phyloP scores from a whole-genome alignment of 73 alveolate species.

The Paramecium sexaurelia region DNA sequence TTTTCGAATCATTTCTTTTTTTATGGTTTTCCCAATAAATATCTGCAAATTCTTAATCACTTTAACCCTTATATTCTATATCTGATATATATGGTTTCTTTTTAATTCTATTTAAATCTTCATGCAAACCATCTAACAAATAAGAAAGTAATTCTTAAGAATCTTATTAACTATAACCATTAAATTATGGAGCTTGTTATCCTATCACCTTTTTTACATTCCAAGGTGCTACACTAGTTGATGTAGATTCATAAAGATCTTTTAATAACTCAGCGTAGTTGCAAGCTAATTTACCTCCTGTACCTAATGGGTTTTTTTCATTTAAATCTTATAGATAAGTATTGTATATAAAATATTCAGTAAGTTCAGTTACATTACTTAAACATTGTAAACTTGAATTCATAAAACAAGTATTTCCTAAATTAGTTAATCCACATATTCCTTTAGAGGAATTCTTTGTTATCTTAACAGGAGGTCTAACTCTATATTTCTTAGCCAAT shows the following conservation, averaged over 20 bases:
- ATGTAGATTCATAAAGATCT: slow-evolving; percentile 84
- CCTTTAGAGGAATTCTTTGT: slow-evolving; percentile 65
- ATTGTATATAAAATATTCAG: slow-evolving; percentile 83
- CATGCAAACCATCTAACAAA: slow-evolving; percentile 95
- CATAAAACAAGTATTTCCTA: slow-evolving; percentile 99
- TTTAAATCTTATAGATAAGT: slow-evolving; percentile 84
- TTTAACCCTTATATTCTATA: slow-evolving; percentile 74
- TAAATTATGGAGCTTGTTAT: slow-evolving; percentile 81
- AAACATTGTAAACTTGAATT: slow-evolving; percentile 95
- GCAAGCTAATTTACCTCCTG: slow-evolving; percentile 90
- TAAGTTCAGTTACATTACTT: slow-evolving; percentile 83
- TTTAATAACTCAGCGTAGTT: slow-evolving; percentile 91
- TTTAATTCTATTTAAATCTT: slow-evolving; percentile 91
- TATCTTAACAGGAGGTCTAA: slow-evolving; percentile 67
- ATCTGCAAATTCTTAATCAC: slow-evolving; percentile 88
- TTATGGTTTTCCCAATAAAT: slow-evolving; percentile 90
- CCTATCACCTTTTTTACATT: slow-evolving; percentile 78
- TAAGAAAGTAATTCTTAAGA: slow-evolving; percentile 86
- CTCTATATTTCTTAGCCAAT: slow-evolving; percentile 51
- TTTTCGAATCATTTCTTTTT: slow-evolving; percentile 90
- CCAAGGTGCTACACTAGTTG: slow-evolving; percentile 74
- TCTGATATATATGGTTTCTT: slow-evolving; percentile 87
- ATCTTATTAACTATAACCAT: slow-evolving; percentile 87
- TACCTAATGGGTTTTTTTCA: slow-evolving; percentile 92
- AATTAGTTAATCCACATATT: slow-evolving; percentile 89